Base-by-base conservation (phyloP, 2,329 filamentous ascomycete genomes). In the Leptographium wingfieldii region DNA sequence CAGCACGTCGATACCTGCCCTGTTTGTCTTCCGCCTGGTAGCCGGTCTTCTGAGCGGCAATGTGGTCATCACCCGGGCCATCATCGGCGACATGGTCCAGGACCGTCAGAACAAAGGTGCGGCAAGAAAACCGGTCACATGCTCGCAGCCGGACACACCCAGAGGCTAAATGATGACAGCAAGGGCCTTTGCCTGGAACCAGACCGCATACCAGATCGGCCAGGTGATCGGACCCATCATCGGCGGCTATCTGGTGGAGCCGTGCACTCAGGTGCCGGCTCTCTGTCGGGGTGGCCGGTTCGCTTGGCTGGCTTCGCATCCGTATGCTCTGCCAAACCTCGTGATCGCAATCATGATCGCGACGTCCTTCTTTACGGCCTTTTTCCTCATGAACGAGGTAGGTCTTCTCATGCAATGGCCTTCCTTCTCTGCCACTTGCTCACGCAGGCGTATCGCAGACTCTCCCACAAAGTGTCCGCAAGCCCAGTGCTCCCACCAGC, bases 41-140 rank as follows among this genome's bases (percentile, higher is more conserved):
- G 54, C 61, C 9, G 61, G 61, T 6, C 31, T 63, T 40, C 52
- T 61, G 40, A 63, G 61, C 46, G 61, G 61, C n/a, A 63, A 61
- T 46, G 46, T 63, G 0, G 61, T 63, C 2, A 61, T 61, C 31
- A 63, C 61, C 31, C 56, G 61, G 19, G 59, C 61, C 22, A 63
- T 63, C 22, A 63, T 63, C n/a, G 61, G 61, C 7, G 61, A 63
- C 51, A 61, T 63, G 57, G 54, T 61, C 16, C 48, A 51, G n/a
- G 61, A 58, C 16, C 56, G 59, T 1, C 54, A 63, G 59, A 63
- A 63, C 57, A 61, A 58, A 52, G 57, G 55, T 56, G 29, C 2
- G 55, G 22, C n/a, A 11, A 5, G 16, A 3, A 3, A 5, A 31
- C 5, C 2, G 3, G 25, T 3, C 12, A 7, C 12, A 16, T 6